Base-by-base conservation (phyloP, 2,329 filamentous ascomycete species). In the Fusarium verticillioides region DNA sequence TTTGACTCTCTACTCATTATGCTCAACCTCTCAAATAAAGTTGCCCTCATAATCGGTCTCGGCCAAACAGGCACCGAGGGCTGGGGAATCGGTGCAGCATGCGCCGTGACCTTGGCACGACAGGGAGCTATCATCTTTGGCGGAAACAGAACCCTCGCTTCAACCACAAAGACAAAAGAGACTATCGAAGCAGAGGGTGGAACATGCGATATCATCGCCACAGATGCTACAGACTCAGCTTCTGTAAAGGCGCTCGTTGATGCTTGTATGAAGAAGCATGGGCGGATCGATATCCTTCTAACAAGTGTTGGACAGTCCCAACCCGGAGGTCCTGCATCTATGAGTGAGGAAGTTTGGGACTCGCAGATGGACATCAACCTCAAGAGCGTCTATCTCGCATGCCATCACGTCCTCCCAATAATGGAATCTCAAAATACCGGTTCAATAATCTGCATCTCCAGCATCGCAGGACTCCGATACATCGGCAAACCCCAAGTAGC, bases 221-320 rank as follows among this genome's bases (percentile, higher is more conserved):
- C 83, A 19, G 82, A 91, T 73, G 88, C 89, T 5, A 90, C 88
- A 1, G 84, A 85, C 10, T 84, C 85, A 0, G 75, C 79, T 0
- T 86, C 87, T 21, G 88, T 90, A 75, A 86, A 88, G 69, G 77
- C 78, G 0, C 83, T 90, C 0, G 84, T 91, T 7, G 84, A 87
- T 39, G 83, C 84, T 0, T 90, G 88, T 49, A 75, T 89, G 23
- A 76, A 81, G 1, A 85, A 85, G 43, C 85, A 90, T 67, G 87
- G 88, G 13, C 84, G 86, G 10, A 87, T 91, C 60, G 89, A 91
- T 70, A 87, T 91, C 28, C 80, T 91, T 1, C 78, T 92, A 21
- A 90, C 90, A 70, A 91, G 91, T 59, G 89, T 91, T 7, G 90
- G 89, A 4, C 85, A 85, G 59, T 87, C 85, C 1, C 87, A 90